Evolutionary conservation across 306 rosid species (phyloP), one percentile per base, ranked within the genome.

Genomic region (Medicago ruthenica): DNA sequence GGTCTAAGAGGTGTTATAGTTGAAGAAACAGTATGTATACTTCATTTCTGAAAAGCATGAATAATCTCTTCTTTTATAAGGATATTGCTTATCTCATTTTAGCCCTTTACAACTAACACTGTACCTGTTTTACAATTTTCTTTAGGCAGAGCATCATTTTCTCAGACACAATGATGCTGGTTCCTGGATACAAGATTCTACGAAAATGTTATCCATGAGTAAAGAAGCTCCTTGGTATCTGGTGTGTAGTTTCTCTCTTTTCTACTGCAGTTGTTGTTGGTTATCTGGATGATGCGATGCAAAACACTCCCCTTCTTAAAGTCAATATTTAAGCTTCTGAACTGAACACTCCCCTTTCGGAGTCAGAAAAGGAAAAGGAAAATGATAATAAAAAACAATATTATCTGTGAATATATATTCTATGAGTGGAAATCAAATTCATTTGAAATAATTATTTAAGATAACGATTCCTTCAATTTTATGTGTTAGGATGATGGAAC

Each of bases 61-160:
- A 27, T 27, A 27, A 27, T 27, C 31, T 61, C 61, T 61, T 65
- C 9, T 65, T 71, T 34, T 10, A 45, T 48, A 67, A 70, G 27
- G 27, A 64, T 4, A 17, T 20, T 58, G 15, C 14, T 9, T 66
- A 36, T 76, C 14, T 9, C 61, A 41, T 76, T 64, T 68, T 53
- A 60, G 14, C 44, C 39, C 0, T 42, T 44, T 5, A 5, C 15
- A 44, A 44, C 0, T 44, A 12, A 1, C 12, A 44, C 3, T 44
- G 0, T 44, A 44, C 59, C 7, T 21, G 71, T 85, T 55, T 21
- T 79, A 15, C 61, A 65, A 57, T 55, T 74, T 73, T 89, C 16
- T 36, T 78, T 54, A 94, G 98, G 98, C 95, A 50, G 98, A 91
- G 83, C 97, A 90, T 53, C 97, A 94, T 84, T 94, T 90, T 85